Percentiles rank a stretch among this genome's conserved stretches.
Evolutionary conservation across 1,139 yeast genomes (phyloP).

Genomic region (Petasospora fabianii): DNA sequence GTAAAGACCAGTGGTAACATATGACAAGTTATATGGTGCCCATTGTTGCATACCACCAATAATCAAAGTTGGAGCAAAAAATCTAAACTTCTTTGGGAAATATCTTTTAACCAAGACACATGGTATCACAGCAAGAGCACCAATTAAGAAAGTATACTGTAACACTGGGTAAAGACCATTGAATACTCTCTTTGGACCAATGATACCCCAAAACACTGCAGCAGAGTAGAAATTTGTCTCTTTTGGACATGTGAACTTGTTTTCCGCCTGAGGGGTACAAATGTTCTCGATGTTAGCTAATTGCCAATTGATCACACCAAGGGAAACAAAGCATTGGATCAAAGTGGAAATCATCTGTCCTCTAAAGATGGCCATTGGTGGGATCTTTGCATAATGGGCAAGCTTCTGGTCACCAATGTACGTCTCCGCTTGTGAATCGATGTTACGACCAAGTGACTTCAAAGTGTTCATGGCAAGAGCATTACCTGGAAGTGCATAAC

Average conservation of each 20-base stretch:
- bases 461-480: constrained; percentile 56
- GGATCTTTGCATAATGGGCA: constrained; percentile 57
- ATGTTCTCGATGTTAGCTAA: constrained; percentile 42
- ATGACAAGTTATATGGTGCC: constrained; percentile 54
- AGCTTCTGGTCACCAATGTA: constrained; percentile 53
- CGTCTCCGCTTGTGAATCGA: constrained; percentile 56
- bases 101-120: constrained; percentile 41
- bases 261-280: constrained; percentile 41
- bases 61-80: constrained; percentile 45
- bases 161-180: constrained; percentile 45
- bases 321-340: constrained; percentile 42
- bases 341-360: constrained; percentile 47
- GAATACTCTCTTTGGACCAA: constrained; percentile 61
- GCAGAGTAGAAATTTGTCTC: constrained; percentile 46
- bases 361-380: constrained; percentile 60
- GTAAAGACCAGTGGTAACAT: constrained; percentile 49
- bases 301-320: constrained; percentile 54
- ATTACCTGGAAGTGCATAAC: constrained; percentile 64
- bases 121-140: constrained; percentile 42
- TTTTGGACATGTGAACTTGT: constrained; percentile 44
- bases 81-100: constrained; percentile 32
- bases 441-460: constrained; percentile 56
- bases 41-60: constrained; percentile 39
- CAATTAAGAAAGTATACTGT: constrained; percentile 50
- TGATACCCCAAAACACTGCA: constrained; percentile 58